phyloP scores from a whole-genome alignment of 1,284 basidiomycete genomes.

The Fomes fomentarius region DNA sequence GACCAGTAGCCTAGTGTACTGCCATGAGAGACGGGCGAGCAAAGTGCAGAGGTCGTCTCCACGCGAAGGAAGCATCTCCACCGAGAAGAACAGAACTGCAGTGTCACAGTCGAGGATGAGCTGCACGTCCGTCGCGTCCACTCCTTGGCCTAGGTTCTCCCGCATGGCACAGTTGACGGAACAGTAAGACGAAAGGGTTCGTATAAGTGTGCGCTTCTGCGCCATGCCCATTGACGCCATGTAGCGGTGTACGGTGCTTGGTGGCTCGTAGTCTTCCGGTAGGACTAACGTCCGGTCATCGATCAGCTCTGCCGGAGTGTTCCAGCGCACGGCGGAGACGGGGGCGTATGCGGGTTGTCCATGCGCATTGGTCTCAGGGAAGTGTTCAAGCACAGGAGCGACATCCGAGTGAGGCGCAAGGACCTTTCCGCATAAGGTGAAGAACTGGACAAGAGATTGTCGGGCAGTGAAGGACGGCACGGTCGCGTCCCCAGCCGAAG shows the following conservation, averaged over 20 bases:
- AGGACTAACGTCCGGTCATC: conserved; percentile 53
- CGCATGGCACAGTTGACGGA: conserved; percentile 64
- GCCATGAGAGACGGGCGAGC: conserved; percentile 58
- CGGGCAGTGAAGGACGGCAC: conserved; percentile 9
- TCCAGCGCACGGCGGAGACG: conserved; percentile 4
- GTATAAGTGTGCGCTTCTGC: conserved; percentile 63
- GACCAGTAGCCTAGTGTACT: conserved; percentile 55
- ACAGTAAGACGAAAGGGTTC: conserved; percentile 48
- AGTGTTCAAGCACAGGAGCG: no score
- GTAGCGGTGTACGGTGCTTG: conserved; percentile 57
- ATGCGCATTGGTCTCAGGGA: background rate
- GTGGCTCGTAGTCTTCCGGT: conserved; percentile 37
- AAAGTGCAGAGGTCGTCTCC: conserved; percentile 43
- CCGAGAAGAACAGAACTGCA: conserved; percentile 56
- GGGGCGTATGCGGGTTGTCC: background rate
- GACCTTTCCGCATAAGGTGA: conserved; percentile 24
- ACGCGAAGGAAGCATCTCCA: conserved; percentile 59
- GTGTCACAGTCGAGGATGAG: conserved; percentile 61
- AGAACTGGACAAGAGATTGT: conserved; percentile 24
- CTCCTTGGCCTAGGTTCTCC: conserved; percentile 42
- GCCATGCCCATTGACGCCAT: conserved; percentile 68
- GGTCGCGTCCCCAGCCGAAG: background rate
- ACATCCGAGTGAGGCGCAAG: no score
- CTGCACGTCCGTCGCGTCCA: conserved; percentile 43
- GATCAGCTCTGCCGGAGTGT: conserved; percentile 45